Evolutionary conservation across 2,329 filamentous ascomycete genomes (phyloP).

Genomic region (Hypoxylon rubiginosum): DNA sequence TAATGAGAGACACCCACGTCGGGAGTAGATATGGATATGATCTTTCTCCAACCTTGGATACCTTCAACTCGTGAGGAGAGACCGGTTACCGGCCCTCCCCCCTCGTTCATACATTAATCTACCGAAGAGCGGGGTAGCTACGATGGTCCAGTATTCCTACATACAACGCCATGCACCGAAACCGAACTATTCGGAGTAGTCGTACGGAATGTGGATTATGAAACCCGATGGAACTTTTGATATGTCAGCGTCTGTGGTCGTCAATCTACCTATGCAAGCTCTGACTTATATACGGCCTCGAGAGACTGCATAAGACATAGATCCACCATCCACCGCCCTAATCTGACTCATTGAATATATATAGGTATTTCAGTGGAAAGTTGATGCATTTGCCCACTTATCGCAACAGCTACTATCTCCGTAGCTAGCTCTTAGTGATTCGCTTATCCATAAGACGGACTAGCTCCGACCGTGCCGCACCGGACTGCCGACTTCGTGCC

Average conservation of each 20-base stretch:
- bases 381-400: no score
- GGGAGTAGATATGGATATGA: slow-evolving; percentile 7
- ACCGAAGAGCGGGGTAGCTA: slow-evolving; percentile 41
- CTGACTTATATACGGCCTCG: no score
- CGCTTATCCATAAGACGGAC: not conserved
- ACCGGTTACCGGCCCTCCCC: slow-evolving; percentile 10
- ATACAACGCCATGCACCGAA: slow-evolving; percentile 4
- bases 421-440: no score
- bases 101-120: slow-evolving; percentile 26
- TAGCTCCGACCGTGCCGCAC: slow-evolving; percentile 11
- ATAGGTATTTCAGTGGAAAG: no score
- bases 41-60: slow-evolving; percentile 12
- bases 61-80: slow-evolving; percentile 22
- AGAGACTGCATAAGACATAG: no score
- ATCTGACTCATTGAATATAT: no score
- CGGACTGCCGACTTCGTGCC: slow-evolving; percentile 10
- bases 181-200: not conserved
- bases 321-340: no score
- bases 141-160: slow-evolving; percentile 1
- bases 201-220: not conserved
- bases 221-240: not conserved
- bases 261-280: no score
- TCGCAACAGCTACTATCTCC: no score
- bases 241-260: not conserved
- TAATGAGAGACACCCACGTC: slow-evolving; percentile 9